These are phyloP conservation scores for Blastobotrys capitulatus DNA, from an alignment of 1,139 yeast species.

Conservation along the genomic window DNA sequence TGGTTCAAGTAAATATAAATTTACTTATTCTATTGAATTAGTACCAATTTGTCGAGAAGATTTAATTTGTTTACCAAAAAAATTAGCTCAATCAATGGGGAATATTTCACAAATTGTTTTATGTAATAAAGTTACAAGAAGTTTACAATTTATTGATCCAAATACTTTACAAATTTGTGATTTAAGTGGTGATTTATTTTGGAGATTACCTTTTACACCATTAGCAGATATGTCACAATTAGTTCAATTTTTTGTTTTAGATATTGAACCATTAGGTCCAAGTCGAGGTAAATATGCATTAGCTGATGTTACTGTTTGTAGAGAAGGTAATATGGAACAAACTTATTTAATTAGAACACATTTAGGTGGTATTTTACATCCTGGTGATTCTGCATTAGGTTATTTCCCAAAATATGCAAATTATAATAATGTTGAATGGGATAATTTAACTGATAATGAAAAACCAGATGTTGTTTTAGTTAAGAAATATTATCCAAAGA, in stretches of 20 bases:
- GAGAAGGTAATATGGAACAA: conserved; percentile 77
- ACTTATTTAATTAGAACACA: conserved; percentile 82
- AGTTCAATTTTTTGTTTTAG: conserved; percentile 86
- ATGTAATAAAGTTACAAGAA: conserved; percentile 76
- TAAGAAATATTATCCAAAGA: conserved; percentile 84
- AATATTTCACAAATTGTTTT: conserved; percentile 77
- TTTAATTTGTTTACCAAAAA: conserved; percentile 80
- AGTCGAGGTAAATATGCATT: conserved; percentile 75
- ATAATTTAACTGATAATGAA: conserved; percentile 41
- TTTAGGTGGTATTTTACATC: conserved; percentile 87
- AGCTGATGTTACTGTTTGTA: conserved; percentile 85
- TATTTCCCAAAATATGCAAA: conserved; percentile 79
- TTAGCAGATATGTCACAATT: conserved; percentile 72
- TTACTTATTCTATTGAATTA: conserved; percentile 86
- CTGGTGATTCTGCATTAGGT: conserved; percentile 94
- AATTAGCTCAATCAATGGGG: conserved; percentile 79
- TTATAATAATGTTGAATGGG: conserved; percentile 83
- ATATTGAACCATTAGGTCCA: conserved; percentile 89
- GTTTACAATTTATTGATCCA: conserved; percentile 83
- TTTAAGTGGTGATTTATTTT: conserved; percentile 66
- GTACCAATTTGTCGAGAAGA: conserved; percentile 99
- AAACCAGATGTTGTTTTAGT: conserved; percentile 88
- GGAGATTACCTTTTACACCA: conserved; percentile 82
- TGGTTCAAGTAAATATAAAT: conserved; percentile 81
- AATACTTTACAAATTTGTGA: conserved; percentile 77